Evolutionary conservation across 257 asterid genomes (phyloP), one percentile per base, ranked within the genome.

Genomic region (Nicotiana benthamiana): DNA sequence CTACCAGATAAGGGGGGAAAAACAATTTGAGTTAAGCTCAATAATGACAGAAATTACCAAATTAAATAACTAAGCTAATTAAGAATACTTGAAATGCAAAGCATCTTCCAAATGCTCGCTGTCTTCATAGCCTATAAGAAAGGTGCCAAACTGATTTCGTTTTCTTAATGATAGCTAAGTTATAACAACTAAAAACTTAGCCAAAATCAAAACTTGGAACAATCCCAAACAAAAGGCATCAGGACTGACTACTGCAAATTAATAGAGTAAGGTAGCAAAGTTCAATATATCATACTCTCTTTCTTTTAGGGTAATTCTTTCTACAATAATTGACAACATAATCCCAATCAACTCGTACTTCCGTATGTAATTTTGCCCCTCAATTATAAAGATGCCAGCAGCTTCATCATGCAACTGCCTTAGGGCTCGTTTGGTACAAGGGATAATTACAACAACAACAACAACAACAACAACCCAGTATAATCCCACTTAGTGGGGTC

Each of bases 1-100:
- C 99, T 96, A 90, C 86, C 83, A 40, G 75, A 79, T 80, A 56
- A 1, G 52, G 46, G 11, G 3, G 46, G 7, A 17, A n/a, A 43
- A 27, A 30, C 32, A 54, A 54, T 51, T 67, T 16, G 16, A 75
- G 60, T 24, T 70, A 10, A 53, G 40, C 40, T 63, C 66, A 18
- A 22, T 36, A 77, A 57, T 70, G 63, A 20, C 15, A 34, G 5
- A 22, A 30, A 64, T n/a, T 48, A 22, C 51, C 68, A 62, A 24
- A 77, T 8, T 66, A 77, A 54, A 36, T 17, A 57, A 70, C 40
- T 28, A 68, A 62, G 61, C 11, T 64, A 27, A 75, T 62, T 48
- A 36, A 59, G 9, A 28, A 61, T 70, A 54, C 56, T 30, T 7
- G 12, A 22, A 56, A 80, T 26, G 56, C 30, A 48, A 48, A 20